Conservation (phyloP, 768 basidiomycete species). For the Strobilomyces echinocephalus region DNA sequence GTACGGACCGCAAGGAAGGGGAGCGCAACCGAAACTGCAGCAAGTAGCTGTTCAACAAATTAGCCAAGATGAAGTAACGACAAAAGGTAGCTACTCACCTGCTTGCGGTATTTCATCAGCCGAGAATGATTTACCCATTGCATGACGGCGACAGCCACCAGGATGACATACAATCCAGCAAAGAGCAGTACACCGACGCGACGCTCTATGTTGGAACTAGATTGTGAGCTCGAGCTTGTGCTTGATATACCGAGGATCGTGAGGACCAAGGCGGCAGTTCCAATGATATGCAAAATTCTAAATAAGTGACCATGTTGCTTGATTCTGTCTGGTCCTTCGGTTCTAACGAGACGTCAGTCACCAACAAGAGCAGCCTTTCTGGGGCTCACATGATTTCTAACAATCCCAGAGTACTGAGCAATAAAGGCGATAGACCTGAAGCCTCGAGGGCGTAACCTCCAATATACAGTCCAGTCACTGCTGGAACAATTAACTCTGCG, state of each 20-base stretch:
- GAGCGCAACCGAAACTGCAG: slow-evolving; percentile 49
- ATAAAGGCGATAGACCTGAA: slow-evolving; percentile 37
- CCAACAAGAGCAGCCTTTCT: background rate
- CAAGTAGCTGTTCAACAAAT: slow-evolving; percentile 45
- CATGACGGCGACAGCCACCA: slow-evolving; percentile 44
- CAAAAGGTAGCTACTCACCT: slow-evolving; percentile 28
- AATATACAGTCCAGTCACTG: slow-evolving; percentile 42
- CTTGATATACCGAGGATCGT: slow-evolving; percentile 31
- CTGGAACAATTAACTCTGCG: slow-evolving; percentile 39
- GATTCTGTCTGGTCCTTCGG: slow-evolving; percentile 25
- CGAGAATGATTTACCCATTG: slow-evolving; percentile 46
- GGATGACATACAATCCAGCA: slow-evolving; percentile 37
- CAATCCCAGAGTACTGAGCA: slow-evolving; percentile 35
- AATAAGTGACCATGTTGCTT: slow-evolving; percentile 9
- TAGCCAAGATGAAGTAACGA: slow-evolving; percentile 4
- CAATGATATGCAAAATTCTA: slow-evolving; percentile 28
- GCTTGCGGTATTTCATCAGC: slow-evolving; percentile 24
- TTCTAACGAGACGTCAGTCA: slow-evolving; percentile 20
- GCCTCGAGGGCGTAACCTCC: slow-evolving; percentile 45
- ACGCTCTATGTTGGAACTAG: slow-evolving; percentile 25
- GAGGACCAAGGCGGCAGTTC: slow-evolving; percentile 28
- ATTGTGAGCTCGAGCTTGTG: slow-evolving; percentile 13
- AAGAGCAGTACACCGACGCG: slow-evolving; percentile 35
- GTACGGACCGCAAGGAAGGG: slow-evolving; percentile 52
- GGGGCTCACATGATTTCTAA: slow-evolving; percentile 33